Evolutionary conservation across 75 land plant species (phyloP).

Genomic region (Sequoiadendron giganteum): DNA sequence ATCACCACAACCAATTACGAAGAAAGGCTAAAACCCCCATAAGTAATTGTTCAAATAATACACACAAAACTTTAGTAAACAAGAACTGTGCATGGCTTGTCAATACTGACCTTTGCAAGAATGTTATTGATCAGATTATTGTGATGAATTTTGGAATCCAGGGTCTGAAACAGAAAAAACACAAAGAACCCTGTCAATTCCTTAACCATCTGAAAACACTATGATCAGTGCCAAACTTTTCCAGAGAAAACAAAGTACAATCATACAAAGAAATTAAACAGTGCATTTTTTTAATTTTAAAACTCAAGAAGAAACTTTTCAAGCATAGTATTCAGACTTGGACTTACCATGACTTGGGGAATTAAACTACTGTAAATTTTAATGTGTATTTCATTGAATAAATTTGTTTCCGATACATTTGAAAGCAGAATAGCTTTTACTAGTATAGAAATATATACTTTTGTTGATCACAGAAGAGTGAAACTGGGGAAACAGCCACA

Average conservation of each 20-base stretch:
- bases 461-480: no score
- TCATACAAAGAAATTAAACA: background rate
- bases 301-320: background rate
- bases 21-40: background rate
- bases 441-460: no score
- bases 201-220: background rate
- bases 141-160: constrained; percentile 99
- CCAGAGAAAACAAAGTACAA: background rate
- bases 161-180: constrained; percentile 48
- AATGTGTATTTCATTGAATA: no score
- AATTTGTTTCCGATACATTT: no score
- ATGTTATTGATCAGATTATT: constrained; percentile 98
- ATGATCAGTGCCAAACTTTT: background rate
- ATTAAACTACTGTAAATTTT: no score
- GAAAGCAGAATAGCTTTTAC: no score
- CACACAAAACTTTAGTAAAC: background rate
- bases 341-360: no score
- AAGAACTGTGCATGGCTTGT: background rate
- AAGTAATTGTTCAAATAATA: background rate
- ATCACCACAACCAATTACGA: background rate
- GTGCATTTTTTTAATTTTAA: background rate
- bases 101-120: constrained; percentile 81
- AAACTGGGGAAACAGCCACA: no score
- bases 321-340: background rate
- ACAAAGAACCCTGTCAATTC: background rate